Evolutionary conservation across 2,329 filamentous ascomycete genomes (phyloP).

Genomic region (Nothopassalora personata): DNA sequence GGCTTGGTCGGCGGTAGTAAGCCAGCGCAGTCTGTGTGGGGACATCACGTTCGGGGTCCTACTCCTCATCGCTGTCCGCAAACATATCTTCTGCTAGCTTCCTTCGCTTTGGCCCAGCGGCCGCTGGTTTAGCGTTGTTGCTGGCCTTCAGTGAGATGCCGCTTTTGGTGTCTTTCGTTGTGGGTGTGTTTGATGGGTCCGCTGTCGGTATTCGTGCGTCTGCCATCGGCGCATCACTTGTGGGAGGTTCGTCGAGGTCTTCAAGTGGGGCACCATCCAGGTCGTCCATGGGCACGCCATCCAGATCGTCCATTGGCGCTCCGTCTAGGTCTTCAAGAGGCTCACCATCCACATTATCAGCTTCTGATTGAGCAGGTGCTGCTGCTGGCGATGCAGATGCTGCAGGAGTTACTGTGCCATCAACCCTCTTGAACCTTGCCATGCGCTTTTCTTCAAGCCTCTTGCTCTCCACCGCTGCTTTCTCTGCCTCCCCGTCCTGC

Average conservation of each 20-base stretch:
- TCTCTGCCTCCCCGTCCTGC: constrained; percentile 50
- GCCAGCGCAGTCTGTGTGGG: not conserved
- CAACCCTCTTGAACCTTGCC: constrained; percentile 47
- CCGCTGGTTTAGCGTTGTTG: constrained; percentile 21
- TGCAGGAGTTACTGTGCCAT: constrained; percentile 40
- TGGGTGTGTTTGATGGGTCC: constrained; percentile 1
- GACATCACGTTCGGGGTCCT: constrained; percentile 1
- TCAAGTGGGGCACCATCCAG: constrained; percentile 2
- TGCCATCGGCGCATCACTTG: constrained; percentile 8
- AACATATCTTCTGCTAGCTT: constrained; percentile 84
- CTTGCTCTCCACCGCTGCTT: constrained; percentile 40
- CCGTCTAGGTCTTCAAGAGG: constrained; percentile 33
- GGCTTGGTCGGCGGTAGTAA: not conserved
- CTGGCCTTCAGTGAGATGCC: constrained; percentile 24
- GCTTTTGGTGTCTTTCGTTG: constrained; percentile 1
- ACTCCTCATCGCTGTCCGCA: constrained; percentile 63
- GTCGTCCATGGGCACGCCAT: constrained; percentile 8
- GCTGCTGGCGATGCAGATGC: constrained; percentile 11
- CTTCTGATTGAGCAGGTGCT: constrained; percentile 32
- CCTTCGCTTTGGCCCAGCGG: constrained; percentile 48
- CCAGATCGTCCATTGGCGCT: constrained; percentile 32
- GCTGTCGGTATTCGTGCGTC: constrained; percentile 21
- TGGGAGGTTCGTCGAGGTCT: constrained; percentile 11
- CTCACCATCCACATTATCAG: constrained; percentile 45
- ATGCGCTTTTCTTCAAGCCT: constrained; percentile 34